Percentiles rank a stretch among this genome's conserved stretches.
phyloP scores from a whole-genome alignment of 139 green algal species.

The Volvox africanus region DNA sequence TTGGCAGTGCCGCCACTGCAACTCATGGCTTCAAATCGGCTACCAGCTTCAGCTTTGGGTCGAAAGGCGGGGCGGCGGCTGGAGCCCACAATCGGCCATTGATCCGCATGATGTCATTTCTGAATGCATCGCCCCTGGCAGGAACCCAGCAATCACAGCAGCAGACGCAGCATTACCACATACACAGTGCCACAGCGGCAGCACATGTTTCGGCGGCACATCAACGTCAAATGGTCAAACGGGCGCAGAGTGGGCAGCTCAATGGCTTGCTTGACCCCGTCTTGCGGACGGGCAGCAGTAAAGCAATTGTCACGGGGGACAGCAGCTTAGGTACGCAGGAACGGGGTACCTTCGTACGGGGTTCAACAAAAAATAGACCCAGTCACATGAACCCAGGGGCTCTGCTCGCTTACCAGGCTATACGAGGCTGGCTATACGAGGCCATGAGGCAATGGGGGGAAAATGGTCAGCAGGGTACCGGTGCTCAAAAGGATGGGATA shows the following conservation, averaged over 20 bases:
- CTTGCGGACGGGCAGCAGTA: neutral
- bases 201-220: neutral
- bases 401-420: too few relatives aligned
- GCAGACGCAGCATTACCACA: neutral
- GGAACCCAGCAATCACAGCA: neutral
- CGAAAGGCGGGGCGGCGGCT: neutral
- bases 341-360: neutral
- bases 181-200: neutral
- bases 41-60: slow-evolving; percentile 44
- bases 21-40: neutral
- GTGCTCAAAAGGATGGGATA: too few relatives aligned
- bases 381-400: too few relatives aligned
- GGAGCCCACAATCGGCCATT: neutral
- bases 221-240: neutral
- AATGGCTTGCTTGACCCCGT: neutral
- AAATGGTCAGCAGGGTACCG: too few relatives aligned
- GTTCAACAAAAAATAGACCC: too few relatives aligned
- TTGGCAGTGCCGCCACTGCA: neutral
- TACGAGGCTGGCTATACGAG: too few relatives aligned
- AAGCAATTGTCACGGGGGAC: neutral
- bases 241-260: neutral
- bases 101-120: slow-evolving; percentile 44
- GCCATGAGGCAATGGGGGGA: too few relatives aligned
- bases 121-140: neutral
- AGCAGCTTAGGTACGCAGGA: neutral